phyloP scores from a whole-genome alignment of 768 basidiomycete genomes.

The Auriscalpium vulgare region DNA sequence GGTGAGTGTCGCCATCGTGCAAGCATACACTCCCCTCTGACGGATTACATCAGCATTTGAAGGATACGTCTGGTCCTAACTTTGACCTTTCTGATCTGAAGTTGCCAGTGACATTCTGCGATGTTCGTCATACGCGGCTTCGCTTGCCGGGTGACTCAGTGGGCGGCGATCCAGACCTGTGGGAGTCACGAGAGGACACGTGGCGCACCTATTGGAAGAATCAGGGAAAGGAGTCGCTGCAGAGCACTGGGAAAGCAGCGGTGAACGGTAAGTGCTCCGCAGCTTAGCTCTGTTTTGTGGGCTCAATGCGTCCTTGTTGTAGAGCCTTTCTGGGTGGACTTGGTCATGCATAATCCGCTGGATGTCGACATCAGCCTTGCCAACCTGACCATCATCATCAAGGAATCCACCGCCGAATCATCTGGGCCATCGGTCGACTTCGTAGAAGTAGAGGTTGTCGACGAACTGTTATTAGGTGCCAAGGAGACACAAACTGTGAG shows the following conservation, averaged over 20 bases:
- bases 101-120: slow-evolving; percentile 63
- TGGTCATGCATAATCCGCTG: slow-evolving; percentile 63
- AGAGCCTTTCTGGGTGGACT: slow-evolving; percentile 77
- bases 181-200: slow-evolving; percentile 56
- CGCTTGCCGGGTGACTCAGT: slow-evolving; percentile 45
- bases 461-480: slow-evolving; percentile 53
- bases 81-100: slow-evolving; percentile 37
- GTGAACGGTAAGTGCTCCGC: slow-evolving; percentile 44
- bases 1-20: slow-evolving; percentile 32
- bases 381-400: slow-evolving; percentile 48
- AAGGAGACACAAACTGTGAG: slow-evolving; percentile 61
- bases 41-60: slow-evolving; percentile 53
- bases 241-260: slow-evolving; percentile 47
- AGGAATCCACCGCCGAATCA: slow-evolving; percentile 29
- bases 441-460: slow-evolving; percentile 51
- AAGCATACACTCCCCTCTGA: not conserved
- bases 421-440: slow-evolving; percentile 27
- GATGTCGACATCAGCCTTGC: slow-evolving; percentile 65
- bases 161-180: slow-evolving; percentile 37
- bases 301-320: slow-evolving; percentile 7
- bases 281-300: not conserved
- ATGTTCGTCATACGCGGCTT: slow-evolving; percentile 46
- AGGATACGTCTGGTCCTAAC: slow-evolving; percentile 43
- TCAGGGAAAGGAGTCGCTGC: slow-evolving; percentile 46
- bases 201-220: slow-evolving; percentile 58